Base-by-base conservation (phyloP, 768 basidiomycete species). In the Calocybe gangraenosa region DNA sequence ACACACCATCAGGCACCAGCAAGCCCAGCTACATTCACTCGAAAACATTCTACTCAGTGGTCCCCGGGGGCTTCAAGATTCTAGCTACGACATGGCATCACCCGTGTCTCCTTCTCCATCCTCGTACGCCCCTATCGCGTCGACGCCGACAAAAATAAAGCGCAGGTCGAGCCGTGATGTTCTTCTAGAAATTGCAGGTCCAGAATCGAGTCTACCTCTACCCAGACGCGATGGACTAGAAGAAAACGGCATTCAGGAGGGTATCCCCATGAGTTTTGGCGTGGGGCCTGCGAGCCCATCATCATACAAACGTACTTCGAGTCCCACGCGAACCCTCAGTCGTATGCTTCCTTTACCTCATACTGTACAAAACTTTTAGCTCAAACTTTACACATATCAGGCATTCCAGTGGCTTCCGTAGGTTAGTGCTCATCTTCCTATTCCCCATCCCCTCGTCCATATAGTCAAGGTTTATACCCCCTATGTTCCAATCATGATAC, bases 1-100 rank as follows among this genome's bases (percentile, higher is more conserved):
- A 65, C 88, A 91, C 61, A 79, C 74, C 59, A 91, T 91, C 55
- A 70, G 88, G 50, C 87, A 90, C 55, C 85, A 91, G 58, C 86
- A 89, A 68, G 87, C 87, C 15, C 86, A 90, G 55, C 63, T 89
- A 28, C 76, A 82, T 53, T 71, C 58, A 31, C 75, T 90, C 42
- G 88, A 91, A 61, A 85, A 71, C 57, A 71, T 77, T 42, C 66
- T 91, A 38, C 73, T 82, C 40, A 77, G 78, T 52, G 79, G 79
- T 14, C 84, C 87, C 13, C 76, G 88, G 46, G 79, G 82, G 31
- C 66, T 67, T n/a, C 57, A 68, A 20, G 66, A 72, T 32, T 52
- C 64, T 22, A 52, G 58, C 28, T 61, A 63, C 49, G 62, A 63
- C 40, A 58, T 57, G 63, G 58, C 48, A 68, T 72, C 50, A 58